These are phyloP conservation scores for Amylostereum areolatum DNA, from an alignment of 1,284 basidiomycete species.

Conservation along the genomic window DNA sequence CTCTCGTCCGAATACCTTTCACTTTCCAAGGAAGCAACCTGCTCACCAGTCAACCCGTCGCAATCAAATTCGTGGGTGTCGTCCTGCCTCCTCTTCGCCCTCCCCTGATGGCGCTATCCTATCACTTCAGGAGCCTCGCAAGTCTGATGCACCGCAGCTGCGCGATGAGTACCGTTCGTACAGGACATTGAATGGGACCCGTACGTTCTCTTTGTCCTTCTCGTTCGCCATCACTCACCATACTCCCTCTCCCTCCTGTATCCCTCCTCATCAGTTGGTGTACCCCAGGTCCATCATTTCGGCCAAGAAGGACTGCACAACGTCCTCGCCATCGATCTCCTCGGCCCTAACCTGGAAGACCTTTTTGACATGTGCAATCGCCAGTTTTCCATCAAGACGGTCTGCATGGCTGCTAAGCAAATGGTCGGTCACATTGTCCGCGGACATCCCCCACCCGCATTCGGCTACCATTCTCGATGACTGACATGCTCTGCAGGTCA, in stretches of 20 bases:
- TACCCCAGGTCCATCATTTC: constrained; percentile 98
- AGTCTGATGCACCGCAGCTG: constrained; percentile 96
- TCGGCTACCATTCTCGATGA: neutral
- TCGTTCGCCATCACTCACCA: constrained; percentile 1
- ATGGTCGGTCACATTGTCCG: constrained; percentile 62
- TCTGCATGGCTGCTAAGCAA: constrained; percentile 98
- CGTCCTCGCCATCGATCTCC: constrained; percentile 92
- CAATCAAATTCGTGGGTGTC: constrained; percentile 90
- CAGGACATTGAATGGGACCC: constrained; percentile 88
- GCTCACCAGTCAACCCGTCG: constrained; percentile 85
- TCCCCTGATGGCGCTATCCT: constrained; percentile 8
- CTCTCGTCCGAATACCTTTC: neutral
- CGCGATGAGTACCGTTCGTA: constrained; percentile 98
- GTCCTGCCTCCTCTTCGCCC: neutral
- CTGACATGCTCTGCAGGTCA: constrained; percentile 55
- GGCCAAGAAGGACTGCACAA: constrained; percentile 98
- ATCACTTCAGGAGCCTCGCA: constrained; percentile 81
- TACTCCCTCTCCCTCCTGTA: constrained; percentile 3
- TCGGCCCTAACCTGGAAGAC: constrained; percentile 95
- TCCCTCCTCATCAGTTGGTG: constrained; percentile 56
- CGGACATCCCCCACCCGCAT: neutral
- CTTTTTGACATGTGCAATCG: constrained; percentile 98
- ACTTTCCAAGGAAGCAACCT: constrained; percentile 73
- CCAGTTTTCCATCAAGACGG: constrained; percentile 96
- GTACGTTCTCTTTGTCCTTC: constrained; percentile 44